Conservation (phyloP, 495 filamentous ascomycete species). For the Penicillium maclennaniae region DNA sequence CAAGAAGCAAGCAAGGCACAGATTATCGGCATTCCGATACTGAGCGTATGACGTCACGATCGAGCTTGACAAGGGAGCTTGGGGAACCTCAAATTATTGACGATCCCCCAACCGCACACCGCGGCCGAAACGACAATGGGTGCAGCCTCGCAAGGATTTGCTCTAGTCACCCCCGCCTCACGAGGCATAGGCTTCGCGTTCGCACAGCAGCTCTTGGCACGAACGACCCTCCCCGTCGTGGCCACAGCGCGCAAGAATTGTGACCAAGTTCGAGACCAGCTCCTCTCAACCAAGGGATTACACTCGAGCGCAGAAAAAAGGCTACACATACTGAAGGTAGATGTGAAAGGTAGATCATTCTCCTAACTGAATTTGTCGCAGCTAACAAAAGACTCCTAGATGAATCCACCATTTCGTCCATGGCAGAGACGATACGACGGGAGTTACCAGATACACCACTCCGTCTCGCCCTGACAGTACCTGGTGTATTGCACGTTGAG, state of each 20-base stretch:
- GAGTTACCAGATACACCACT: conserved; percentile 56
- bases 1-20: too few species aligned
- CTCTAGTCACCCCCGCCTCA: conserved; percentile 57
- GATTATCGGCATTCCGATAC: too few species aligned
- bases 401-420: conserved; percentile 37
- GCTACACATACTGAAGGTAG: conserved; percentile 54
- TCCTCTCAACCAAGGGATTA: conserved; percentile 47
- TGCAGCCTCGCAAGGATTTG: conserved; percentile 18
- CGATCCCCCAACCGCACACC: neutral
- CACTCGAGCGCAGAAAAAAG: conserved; percentile 37
- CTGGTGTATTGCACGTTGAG: conserved; percentile 72
- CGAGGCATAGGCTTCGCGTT: conserved; percentile 73
- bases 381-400: conserved; percentile 22
- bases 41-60: neutral
- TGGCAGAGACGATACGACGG: conserved; percentile 32
- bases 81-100: neutral
- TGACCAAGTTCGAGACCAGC: conserved; percentile 42
- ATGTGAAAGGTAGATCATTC: conserved; percentile 51
- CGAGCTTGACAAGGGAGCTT: neutral
- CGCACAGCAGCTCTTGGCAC: conserved; percentile 60
- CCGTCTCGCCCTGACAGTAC: conserved; percentile 65
- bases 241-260: conserved; percentile 64
- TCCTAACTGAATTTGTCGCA: neutral
- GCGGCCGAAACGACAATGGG: conserved; percentile 4
- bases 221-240: conserved; percentile 63